Conservation (phyloP, 805 yeast species). For the Groenewaldozyma salmanticensis region DNA sequence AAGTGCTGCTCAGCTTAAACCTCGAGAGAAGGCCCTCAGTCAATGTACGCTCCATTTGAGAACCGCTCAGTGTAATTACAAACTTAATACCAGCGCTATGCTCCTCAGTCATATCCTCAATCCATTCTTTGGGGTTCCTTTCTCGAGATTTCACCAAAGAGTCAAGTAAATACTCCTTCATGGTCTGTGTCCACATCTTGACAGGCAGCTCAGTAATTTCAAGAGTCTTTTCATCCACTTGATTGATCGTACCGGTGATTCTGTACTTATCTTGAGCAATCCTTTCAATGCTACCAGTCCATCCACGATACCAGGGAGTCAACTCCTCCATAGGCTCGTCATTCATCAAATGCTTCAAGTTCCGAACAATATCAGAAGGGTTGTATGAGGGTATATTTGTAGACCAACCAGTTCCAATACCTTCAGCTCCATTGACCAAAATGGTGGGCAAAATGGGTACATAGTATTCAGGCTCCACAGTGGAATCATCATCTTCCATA, state of each 20-base stretch:
- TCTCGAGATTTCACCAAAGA: slow-evolving; percentile 53
- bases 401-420: slow-evolving; percentile 99
- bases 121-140: slow-evolving; percentile 54
- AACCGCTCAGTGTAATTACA: slow-evolving; percentile 60
- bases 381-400: slow-evolving; percentile 85
- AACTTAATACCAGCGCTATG: slow-evolving; percentile 75
- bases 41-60: slow-evolving; percentile 74
- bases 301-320: slow-evolving; percentile 92
- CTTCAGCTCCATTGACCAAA: slow-evolving; percentile 93
- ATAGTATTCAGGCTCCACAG: slow-evolving; percentile 94
- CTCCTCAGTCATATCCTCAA: slow-evolving; percentile 90
- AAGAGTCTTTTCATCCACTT: slow-evolving; percentile 65
- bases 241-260: slow-evolving; percentile 72
- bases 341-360: slow-evolving; percentile 62
- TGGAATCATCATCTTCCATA: slow-evolving; percentile 83
- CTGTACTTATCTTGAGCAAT: slow-evolving; percentile 54
- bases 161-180: slow-evolving; percentile 73
- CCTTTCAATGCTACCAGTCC: slow-evolving; percentile 76
- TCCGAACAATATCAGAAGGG: slow-evolving; percentile 71
- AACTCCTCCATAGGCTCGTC: slow-evolving; percentile 62
- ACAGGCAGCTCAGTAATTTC: slow-evolving; percentile 92
- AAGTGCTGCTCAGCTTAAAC: slow-evolving; percentile 62
- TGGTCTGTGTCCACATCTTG: slow-evolving; percentile 81
- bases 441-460: slow-evolving; percentile 90
- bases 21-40: slow-evolving; percentile 72